Evolutionary conservation across 2,329 filamentous ascomycete genomes (phyloP), one percentile per base, ranked within the genome.

Genomic region (Plenodomus lindquistii): DNA sequence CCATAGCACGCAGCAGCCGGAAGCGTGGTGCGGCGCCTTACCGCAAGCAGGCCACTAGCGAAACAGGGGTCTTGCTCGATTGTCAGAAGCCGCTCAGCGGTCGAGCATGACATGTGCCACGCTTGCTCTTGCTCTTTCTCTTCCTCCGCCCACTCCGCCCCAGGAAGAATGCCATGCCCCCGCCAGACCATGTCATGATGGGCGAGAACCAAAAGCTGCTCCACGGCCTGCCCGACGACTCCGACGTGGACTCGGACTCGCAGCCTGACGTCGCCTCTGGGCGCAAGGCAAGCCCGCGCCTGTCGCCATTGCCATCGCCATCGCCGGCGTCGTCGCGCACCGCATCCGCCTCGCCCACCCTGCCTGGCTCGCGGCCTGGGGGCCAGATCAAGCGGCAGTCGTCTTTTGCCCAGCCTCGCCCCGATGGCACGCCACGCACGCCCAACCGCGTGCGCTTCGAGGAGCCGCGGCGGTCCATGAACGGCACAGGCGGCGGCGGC

Each of bases 391-490:
- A 68, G 50, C 67, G 73, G 13, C 70, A 74, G 46, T 75, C 72
- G 7, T 78, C 76, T 0, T 75, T 80, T 49, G 77, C 77, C 2
- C 77, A 78, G 46, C 72, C 67, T 13, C 66, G 77, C 42, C 71
- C 73, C 5, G 69, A 75, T 58, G 77, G 77, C 51, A 80, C 82
- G 29, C 82, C 86, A 16, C 72, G 86, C 44, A 90, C 87, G 1
- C 80, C 82, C 8, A 86, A 89, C 67, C 81, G 88, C 20, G 89
- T 94, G 38, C 86, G 87, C 58, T 94, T 94, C 73, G 85, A 86
- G 62, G 66, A 70, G 41, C 64, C 68, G 45, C 58, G 60, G 62
- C 66, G 48, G 49, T 69, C 68, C 44, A 62, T 65, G 52, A 73
- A 73, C 50, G 73, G 13, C 17, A 37, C 57, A 15, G 66, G 63